Percentiles rank a stretch among this genome's conserved stretches.
phyloP scores from a whole-genome alignment of 1,284 basidiomycete species.

The Afroboletus lepidellus region DNA sequence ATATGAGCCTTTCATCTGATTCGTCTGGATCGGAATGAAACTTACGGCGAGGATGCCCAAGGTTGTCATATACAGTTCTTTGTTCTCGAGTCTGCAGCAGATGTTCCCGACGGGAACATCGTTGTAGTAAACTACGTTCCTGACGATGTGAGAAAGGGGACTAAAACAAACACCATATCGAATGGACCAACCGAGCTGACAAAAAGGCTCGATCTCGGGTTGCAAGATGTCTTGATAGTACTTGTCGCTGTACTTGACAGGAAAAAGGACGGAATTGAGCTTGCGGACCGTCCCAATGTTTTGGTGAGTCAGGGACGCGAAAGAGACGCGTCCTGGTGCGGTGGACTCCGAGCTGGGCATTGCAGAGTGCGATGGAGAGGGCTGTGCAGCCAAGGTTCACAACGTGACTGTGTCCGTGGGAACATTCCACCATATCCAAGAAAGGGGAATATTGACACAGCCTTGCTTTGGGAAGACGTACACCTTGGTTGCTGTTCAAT shows the following conservation, averaged over 20 bases:
- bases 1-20: slow-evolving; percentile 7
- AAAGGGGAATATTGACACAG: slow-evolving; percentile 11
- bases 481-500: slow-evolving; percentile 16
- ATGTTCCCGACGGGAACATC: slow-evolving; percentile 82
- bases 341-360: slow-evolving; percentile 27
- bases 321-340: slow-evolving; percentile 52
- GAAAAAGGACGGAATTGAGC: slow-evolving; percentile 77
- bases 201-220: slow-evolving; percentile 74
- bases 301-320: slow-evolving; percentile 71
- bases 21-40: slow-evolving; percentile 22
- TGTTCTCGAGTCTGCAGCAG: slow-evolving; percentile 73
- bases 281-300: slow-evolving; percentile 81
- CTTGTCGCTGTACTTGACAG: slow-evolving; percentile 78
- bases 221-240: slow-evolving; percentile 74
- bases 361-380: slow-evolving; percentile 1
- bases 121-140: slow-evolving; percentile 72
- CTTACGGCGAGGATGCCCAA: slow-evolving; percentile 81
- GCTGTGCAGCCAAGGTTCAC: slow-evolving; percentile 16
- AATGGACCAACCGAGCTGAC: slow-evolving; percentile 63
- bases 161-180: slow-evolving; percentile 9
- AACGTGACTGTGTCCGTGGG: slow-evolving; percentile 27
- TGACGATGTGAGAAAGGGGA: slow-evolving; percentile 25
- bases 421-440: slow-evolving; percentile 9
- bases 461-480: slow-evolving; percentile 17
- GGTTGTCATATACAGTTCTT: slow-evolving; percentile 78